phyloP scores from a whole-genome alignment of 805 yeast species.

The Ogataea nitratoaversa region DNA sequence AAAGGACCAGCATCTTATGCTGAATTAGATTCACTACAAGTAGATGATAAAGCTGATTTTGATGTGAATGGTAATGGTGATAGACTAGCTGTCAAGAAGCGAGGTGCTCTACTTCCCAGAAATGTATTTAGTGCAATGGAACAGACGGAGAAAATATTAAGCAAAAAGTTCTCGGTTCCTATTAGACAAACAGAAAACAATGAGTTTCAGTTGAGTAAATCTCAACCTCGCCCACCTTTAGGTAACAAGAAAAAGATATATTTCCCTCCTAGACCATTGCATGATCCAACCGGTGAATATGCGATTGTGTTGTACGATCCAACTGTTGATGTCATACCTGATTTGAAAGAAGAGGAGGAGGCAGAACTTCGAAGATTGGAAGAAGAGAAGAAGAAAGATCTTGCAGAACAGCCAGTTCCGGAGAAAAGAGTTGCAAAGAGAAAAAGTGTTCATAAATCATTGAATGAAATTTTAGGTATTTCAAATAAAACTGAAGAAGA shows the following conservation, averaged over 20 bases:
- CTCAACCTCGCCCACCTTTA: constrained; percentile 66
- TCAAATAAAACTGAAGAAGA: constrained; percentile 46
- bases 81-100: constrained; percentile 29
- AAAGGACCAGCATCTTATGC: constrained; percentile 39
- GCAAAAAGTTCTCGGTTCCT: constrained; percentile 58
- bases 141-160: constrained; percentile 37
- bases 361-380: constrained; percentile 17
- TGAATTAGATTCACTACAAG: constrained; percentile 29
- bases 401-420: constrained; percentile 19
- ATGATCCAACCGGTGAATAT: constrained; percentile 89
- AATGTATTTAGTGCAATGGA: constrained; percentile 41
- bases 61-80: constrained; percentile 29
- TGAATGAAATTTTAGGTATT: constrained; percentile 80
- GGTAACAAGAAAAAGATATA: constrained; percentile 72
- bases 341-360: constrained; percentile 27
- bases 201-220: constrained; percentile 22
- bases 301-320: constrained; percentile 96
- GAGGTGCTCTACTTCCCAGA: constrained; percentile 60
- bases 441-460: constrained; percentile 51
- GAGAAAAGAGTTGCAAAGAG: constrained; percentile 27
- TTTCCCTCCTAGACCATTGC: constrained; percentile 85
- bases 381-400: constrained; percentile 23
- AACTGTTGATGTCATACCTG: constrained; percentile 62
- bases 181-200: constrained; percentile 39
- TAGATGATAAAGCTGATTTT: constrained; percentile 26